Evolutionary conservation across 495 filamentous ascomycete genomes (phyloP).

Genomic region (Hyaloscypha variabilis): DNA sequence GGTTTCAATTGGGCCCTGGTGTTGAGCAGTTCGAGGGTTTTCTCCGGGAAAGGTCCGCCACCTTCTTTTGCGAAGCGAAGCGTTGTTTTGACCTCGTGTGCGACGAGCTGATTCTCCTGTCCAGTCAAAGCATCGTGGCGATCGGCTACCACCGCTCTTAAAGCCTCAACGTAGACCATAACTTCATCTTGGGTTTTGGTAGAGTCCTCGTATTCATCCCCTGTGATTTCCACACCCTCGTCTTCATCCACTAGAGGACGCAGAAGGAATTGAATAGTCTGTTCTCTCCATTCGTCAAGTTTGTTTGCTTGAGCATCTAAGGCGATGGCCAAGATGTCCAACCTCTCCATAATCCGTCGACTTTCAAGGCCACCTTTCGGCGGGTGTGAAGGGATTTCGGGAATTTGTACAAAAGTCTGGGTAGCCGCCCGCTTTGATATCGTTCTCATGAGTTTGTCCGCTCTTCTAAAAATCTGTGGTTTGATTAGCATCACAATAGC

Average conservation of each 20-base stretch:
- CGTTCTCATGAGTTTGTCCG: slow-evolving; percentile 47
- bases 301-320: slow-evolving; percentile 71
- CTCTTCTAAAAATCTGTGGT: slow-evolving; percentile 28
- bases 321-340: slow-evolving; percentile 53
- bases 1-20: slow-evolving; percentile 61
- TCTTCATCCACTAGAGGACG: slow-evolving; percentile 84
- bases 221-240: slow-evolving; percentile 69
- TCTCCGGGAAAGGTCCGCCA: slow-evolving; percentile 72
- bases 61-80: slow-evolving; percentile 58
- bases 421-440: slow-evolving; percentile 45
- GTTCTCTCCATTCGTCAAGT: slow-evolving; percentile 72
- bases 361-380: slow-evolving; percentile 65
- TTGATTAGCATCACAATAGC: not conserved
- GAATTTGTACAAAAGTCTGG: slow-evolving; percentile 65
- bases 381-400: slow-evolving; percentile 51
- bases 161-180: slow-evolving; percentile 77
- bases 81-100: slow-evolving; percentile 69
- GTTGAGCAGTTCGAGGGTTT: slow-evolving; percentile 63
- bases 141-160: slow-evolving; percentile 77
- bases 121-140: slow-evolving; percentile 75
- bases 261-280: slow-evolving; percentile 68
- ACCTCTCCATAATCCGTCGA: slow-evolving; percentile 54
- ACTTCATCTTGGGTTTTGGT: slow-evolving; percentile 68
- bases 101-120: slow-evolving; percentile 73
- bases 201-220: slow-evolving; percentile 87